phyloP scores from a whole-genome alignment of 257 asterid genomes.

The Henckelia pumila region DNA sequence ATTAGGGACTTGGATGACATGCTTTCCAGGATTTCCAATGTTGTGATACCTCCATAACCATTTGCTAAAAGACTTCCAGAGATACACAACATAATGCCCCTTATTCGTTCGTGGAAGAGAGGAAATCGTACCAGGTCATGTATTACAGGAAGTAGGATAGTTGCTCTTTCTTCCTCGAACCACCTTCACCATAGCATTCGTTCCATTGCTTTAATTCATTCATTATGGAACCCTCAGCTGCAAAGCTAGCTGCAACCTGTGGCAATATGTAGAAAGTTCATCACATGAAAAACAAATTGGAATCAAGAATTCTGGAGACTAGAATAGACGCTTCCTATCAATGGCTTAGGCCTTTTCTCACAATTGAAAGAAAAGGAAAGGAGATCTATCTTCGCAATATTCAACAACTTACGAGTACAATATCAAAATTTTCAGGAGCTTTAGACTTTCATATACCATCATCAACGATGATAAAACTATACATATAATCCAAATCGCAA shows the following conservation, averaged over 20 bases:
- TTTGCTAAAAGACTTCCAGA: neutral
- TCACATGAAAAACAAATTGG: neutral
- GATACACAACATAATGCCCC: neutral
- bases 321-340: neutral
- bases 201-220: constrained; percentile 73
- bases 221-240: constrained; percentile 68
- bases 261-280: neutral
- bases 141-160: constrained; percentile 66
- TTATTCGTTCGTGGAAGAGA: neutral
- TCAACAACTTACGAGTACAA: too few relatives aligned
- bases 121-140: neutral
- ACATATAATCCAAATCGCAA: too few relatives aligned
- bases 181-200: constrained; percentile 73
- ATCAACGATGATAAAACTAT: too few relatives aligned
- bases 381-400: too few relatives aligned
- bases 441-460: too few relatives aligned
- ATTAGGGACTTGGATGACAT: too few relatives aligned
- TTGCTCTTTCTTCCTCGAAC: constrained; percentile 78
- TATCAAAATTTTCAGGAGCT: too few relatives aligned
- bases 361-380: neutral
- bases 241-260: constrained; percentile 88
- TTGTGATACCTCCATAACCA: neutral
- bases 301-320: neutral
- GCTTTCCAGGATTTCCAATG: neutral
- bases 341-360: too few relatives aligned